phyloP scores from a whole-genome alignment of 2,329 filamentous ascomycete species.

The Fonsecaea multimorphosa region DNA sequence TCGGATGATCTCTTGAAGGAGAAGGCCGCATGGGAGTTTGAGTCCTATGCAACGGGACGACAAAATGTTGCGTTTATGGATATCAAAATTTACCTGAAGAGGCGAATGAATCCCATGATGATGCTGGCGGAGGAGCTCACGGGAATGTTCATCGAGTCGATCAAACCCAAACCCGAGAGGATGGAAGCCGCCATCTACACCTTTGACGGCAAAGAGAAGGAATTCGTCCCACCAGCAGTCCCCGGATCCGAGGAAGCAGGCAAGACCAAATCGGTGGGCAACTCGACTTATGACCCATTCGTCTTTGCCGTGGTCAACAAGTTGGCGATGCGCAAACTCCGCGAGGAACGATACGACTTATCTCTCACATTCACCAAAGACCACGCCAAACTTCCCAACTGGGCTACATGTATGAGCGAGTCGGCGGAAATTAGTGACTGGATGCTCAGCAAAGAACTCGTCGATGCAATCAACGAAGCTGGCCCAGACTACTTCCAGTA shows the following conservation, averaged over 20 bases:
- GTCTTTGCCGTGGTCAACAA: constrained; percentile 97
- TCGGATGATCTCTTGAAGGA: constrained; percentile 74
- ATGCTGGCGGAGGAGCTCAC: constrained; percentile 70
- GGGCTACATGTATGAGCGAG: constrained; percentile 95
- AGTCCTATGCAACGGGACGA: constrained; percentile 86
- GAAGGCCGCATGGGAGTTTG: constrained; percentile 84
- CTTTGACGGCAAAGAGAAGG: constrained; percentile 89
- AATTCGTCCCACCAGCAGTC: constrained; percentile 70
- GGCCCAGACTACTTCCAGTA: constrained; percentile 80
- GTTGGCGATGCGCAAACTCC: constrained; percentile 84
- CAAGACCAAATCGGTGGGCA: constrained; percentile 65
- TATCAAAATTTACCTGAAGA: constrained; percentile 78
- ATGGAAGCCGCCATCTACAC: constrained; percentile 80
- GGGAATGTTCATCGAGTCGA: constrained; percentile 80
- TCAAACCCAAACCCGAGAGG: constrained; percentile 71
- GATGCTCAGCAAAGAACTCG: constrained; percentile 84
- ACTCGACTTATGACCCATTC: constrained; percentile 80
- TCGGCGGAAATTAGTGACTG: constrained; percentile 91
- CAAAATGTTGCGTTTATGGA: constrained; percentile 93
- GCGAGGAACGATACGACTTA: constrained; percentile 92
- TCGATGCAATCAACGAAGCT: constrained; percentile 76
- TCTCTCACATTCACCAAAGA: constrained; percentile 94
- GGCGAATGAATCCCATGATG: constrained; percentile 82
- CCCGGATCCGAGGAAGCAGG: constrained; percentile 65
- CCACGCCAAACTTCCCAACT: constrained; percentile 82